phyloP scores from a whole-genome alignment of 495 filamentous ascomycete genomes.

The Penicillium psychrofluorescens region DNA sequence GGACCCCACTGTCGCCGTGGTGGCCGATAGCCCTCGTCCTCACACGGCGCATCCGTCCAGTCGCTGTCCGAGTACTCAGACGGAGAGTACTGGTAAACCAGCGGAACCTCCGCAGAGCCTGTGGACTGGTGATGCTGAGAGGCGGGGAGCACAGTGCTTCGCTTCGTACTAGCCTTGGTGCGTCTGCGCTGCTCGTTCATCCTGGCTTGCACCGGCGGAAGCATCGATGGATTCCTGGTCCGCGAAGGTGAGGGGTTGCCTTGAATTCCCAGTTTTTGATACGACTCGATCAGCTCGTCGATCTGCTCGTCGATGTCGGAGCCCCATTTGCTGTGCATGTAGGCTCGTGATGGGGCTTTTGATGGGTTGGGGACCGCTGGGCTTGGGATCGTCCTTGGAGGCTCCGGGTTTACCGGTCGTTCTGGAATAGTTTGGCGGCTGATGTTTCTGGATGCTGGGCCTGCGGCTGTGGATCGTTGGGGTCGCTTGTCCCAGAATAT shows the following conservation, averaged over 20 bases:
- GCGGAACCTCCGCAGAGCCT: background rate
- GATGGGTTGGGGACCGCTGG: background rate
- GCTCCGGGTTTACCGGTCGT: background rate
- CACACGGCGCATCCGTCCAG: conserved; percentile 7
- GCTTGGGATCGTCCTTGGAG: background rate
- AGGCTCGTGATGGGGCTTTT: background rate
- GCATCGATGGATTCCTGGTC: too few species aligned
- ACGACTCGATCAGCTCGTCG: background rate
- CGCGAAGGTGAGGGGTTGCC: background rate
- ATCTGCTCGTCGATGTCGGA: background rate
- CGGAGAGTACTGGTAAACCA: background rate
- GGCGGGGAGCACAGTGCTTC: too few species aligned
- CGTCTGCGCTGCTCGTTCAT: too few species aligned
- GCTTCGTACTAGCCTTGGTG: too few species aligned
- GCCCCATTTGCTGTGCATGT: background rate
- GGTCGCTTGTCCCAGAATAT: background rate
- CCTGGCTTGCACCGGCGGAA: too few species aligned
- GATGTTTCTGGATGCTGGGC: background rate
- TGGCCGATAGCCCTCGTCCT: background rate
- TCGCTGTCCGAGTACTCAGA: conserved; percentile 4
- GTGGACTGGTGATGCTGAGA: background rate
- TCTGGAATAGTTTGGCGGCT: background rate
- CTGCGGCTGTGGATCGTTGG: background rate
- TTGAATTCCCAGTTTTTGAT: background rate
- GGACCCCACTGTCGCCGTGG: background rate